Conservation (phyloP, 768 basidiomycete genomes). For the Leucosporidium creatinivorum region DNA sequence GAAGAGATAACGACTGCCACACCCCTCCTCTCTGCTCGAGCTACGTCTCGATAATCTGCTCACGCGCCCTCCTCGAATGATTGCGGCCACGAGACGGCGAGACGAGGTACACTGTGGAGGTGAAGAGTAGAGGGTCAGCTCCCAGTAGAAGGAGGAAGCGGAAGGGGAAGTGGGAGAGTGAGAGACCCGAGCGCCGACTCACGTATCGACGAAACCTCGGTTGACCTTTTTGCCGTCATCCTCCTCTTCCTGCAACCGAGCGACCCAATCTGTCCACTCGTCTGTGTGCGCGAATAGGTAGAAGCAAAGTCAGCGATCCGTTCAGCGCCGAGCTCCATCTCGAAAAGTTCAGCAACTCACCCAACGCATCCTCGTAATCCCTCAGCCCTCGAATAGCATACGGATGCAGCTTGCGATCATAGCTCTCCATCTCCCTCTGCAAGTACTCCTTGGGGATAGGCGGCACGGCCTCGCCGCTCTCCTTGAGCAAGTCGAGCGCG, state of each 20-base stretch:
- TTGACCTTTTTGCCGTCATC: slow-evolving; percentile 3
- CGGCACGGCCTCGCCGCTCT: slow-evolving; percentile 33
- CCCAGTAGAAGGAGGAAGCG: not conserved
- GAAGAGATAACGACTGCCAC: too few relatives aligned
- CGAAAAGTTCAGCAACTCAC: slow-evolving; percentile 26
- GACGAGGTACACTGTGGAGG: not conserved
- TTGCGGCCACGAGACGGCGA: not conserved
- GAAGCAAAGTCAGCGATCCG: too few relatives aligned
- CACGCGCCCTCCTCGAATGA: too few relatives aligned
- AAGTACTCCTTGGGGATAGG: slow-evolving; percentile 33
- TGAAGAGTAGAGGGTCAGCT: not conserved
- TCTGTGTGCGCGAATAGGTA: not conserved
- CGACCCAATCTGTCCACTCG: slow-evolving; percentile 32
- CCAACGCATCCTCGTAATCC: slow-evolving; percentile 37
- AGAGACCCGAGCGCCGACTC: too few relatives aligned
- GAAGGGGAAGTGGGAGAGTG: not conserved
- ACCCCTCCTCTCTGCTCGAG: too few relatives aligned
- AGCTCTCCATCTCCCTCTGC: slow-evolving; percentile 9
- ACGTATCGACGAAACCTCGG: slow-evolving; percentile 9
- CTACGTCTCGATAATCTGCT: too few relatives aligned
- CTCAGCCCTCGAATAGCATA: slow-evolving; percentile 37
- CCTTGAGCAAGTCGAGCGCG: slow-evolving; percentile 37
- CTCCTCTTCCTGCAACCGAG: slow-evolving; percentile 22
- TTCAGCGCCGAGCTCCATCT: too few relatives aligned
- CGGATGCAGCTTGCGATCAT: slow-evolving; percentile 37